Base-by-base conservation (phyloP, 768 basidiomycete genomes). In the Albatrellus ellisii region DNA sequence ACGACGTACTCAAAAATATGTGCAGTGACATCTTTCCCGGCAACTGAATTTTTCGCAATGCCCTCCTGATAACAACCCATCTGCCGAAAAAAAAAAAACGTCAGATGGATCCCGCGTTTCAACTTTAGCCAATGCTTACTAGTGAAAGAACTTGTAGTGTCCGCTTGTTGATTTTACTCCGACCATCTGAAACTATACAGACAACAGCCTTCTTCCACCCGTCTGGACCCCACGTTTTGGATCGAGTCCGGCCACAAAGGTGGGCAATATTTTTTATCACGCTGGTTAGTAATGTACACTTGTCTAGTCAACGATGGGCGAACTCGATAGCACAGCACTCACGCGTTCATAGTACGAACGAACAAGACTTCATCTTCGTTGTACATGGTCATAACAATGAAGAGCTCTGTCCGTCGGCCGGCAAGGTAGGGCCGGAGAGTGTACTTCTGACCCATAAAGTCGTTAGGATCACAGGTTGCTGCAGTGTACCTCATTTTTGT, bases 311-410 rank as follows among this genome's bases (percentile, higher is more conserved):
- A 14, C 24, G 31, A 7, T 11, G 36, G 14, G 18, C 12, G n/a
- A 31, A 15, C 32, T 21, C 29, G 14, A 36, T 17, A 35, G 33
- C 44, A 45, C 15, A 41, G 28, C 32, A 67, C 79, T 54, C 54
- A 81, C 79, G 83, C 75, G 51, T 88, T 87, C 82, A 90, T 87
- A 9, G 86, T 90, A 55, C 69, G 73, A 55, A 67, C 66, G 57
- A 87, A 88, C 21, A 86, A 65, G 7, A 78, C 65, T 55, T 87
- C 83, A 54, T 87, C 86, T 63, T 95, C 90, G 57, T 92, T 92
- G 59, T 87, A 87, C 88, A 94, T 92, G 33, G 90, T 94, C 77
- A 94, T 86, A 31, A 92, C 89, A 52, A 95, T 87, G 63, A 94
- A 91, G 11, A 95, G 69, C 61, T 94, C 91, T 7, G 90, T 94